These are phyloP conservation scores for Pythium angustatum DNA, from an alignment of 352 stramenopile genomes.

Conservation along the genomic window DNA sequence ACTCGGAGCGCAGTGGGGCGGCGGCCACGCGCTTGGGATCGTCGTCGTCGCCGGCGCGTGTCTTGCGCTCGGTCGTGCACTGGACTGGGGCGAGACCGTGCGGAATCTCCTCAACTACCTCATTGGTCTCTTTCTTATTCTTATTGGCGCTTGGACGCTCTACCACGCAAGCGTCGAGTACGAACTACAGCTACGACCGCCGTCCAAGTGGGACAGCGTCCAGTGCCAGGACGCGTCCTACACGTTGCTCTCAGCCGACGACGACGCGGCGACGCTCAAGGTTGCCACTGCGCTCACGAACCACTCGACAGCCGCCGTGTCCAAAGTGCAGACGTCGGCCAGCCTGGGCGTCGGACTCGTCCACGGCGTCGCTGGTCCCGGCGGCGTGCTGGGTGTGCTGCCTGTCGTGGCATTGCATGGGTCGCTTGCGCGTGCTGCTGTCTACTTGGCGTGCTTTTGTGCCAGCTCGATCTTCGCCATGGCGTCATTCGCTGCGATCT, in stretches of 20 bases:
- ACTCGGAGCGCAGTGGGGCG: conserved; percentile 88
- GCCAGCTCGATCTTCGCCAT: conserved; percentile 85
- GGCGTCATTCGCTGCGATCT: conserved; percentile 82
- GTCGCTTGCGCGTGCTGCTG: conserved; percentile 33
- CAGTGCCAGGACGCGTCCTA: conserved; percentile 63
- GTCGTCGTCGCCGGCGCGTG: conserved; percentile 54
- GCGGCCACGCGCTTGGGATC: conserved; percentile 88
- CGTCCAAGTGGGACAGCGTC: conserved; percentile 52
- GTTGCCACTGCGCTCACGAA: conserved; percentile 19
- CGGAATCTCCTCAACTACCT: conserved; percentile 61
- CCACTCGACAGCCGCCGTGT: conserved; percentile 17
- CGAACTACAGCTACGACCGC: conserved; percentile 29
- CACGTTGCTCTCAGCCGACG: conserved; percentile 33
- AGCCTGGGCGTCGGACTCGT: conserved; percentile 75
- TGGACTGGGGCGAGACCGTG: conserved; percentile 33
- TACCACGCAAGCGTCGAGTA: conserved; percentile 41
- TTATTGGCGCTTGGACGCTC: conserved; percentile 57
- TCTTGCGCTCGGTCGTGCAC: conserved; percentile 47
- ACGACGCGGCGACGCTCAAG: conserved; percentile 16
- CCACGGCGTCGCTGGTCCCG: conserved; percentile 84
- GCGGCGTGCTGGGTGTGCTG: conserved; percentile 80
- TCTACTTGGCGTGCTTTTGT: conserved; percentile 90
- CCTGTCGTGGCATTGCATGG: conserved; percentile 78
- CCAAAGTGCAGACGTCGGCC: conserved; percentile 24
- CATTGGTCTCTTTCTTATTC: conserved; percentile 61